Conservation (phyloP, 2,329 filamentous ascomycete species). For the Pseudogymnoascus sp. region DNA sequence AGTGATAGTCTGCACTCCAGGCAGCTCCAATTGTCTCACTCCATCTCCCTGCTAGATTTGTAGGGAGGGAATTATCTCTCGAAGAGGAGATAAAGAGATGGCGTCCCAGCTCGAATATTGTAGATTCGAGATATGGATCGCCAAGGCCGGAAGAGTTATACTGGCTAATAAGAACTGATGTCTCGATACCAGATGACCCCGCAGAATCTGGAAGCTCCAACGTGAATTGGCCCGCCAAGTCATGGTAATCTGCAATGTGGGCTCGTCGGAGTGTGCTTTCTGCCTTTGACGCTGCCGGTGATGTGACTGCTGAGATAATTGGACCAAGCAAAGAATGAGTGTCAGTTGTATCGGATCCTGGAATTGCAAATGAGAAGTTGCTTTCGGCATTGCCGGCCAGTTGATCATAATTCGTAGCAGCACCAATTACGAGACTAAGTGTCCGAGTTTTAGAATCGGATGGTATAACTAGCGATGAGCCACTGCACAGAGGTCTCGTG, state of each 20-base stretch:
- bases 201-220: slow-evolving; percentile 40
- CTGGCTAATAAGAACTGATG: slow-evolving; percentile 30
- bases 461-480: slow-evolving; percentile 27
- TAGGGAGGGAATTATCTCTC: slow-evolving; percentile 43
- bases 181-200: slow-evolving; percentile 35
- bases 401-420: slow-evolving; percentile 44
- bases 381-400: slow-evolving; percentile 39
- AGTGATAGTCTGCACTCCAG: slow-evolving; percentile 51
- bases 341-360: neutral
- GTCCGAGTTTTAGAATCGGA: slow-evolving; percentile 20
- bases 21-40: slow-evolving; percentile 38
- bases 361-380: slow-evolving; percentile 28
- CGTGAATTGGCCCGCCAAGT: slow-evolving; percentile 34
- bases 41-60: slow-evolving; percentile 54
- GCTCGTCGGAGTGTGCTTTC: slow-evolving; percentile 28
- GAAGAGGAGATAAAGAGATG: slow-evolving; percentile 51
- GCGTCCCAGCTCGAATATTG: slow-evolving; percentile 48
- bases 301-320: slow-evolving; percentile 31
- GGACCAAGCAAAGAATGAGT: slow-evolving; percentile 30
- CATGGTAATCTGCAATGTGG: slow-evolving; percentile 38
- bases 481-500: slow-evolving; percentile 10
- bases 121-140: slow-evolving; percentile 46
- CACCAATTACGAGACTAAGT: slow-evolving; percentile 38
- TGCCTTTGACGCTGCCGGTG: slow-evolving; percentile 30
- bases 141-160: slow-evolving; percentile 31